A percentile compares a stretch with the other conserved stretches of the same genome.
These are phyloP conservation scores for Myxozyma lipomycoides DNA, from an alignment of 805 yeast genomes.

Conservation along the genomic window DNA sequence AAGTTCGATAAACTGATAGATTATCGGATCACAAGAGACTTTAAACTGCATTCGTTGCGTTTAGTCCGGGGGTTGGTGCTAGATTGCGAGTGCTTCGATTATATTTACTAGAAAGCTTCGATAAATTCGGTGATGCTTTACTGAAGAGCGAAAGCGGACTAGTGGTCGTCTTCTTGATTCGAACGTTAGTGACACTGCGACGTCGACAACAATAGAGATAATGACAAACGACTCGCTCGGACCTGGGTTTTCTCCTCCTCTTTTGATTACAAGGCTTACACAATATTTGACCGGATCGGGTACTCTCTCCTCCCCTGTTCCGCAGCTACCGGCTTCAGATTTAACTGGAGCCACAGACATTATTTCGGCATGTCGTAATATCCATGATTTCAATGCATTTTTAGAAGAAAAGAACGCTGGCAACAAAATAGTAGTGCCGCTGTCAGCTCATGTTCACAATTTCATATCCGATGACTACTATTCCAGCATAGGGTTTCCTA, in stretches of 20 bases:
- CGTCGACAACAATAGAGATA: too few relatives aligned
- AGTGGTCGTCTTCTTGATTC: not conserved
- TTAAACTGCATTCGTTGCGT: too few relatives aligned
- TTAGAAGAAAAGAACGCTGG: not conserved
- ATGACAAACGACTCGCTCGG: constrained; percentile 10
- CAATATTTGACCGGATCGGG: constrained; percentile 20
- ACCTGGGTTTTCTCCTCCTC: constrained; percentile 25
- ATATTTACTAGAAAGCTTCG: not conserved
- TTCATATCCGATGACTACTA: constrained; percentile 10
- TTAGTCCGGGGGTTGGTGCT: too few relatives aligned
- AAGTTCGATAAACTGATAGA: too few relatives aligned
- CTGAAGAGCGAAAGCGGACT: not conserved
- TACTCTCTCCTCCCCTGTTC: constrained; percentile 7
- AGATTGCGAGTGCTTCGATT: not conserved
- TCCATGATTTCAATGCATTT: not conserved
- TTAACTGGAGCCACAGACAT: not conserved
- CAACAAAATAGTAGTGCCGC: constrained; percentile 7
- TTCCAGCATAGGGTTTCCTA: not conserved
- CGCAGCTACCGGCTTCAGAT: constrained; percentile 9
- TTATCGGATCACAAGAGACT: too few relatives aligned
- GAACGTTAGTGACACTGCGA: too few relatives aligned
- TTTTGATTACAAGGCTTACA: constrained; percentile 14
- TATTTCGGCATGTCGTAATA: not conserved
- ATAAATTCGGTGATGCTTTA: not conserved
- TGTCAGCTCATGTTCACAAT: constrained; percentile 17